Base-by-base conservation (phyloP, 148 eudicot genomes). In the Silene uniflora region DNA sequence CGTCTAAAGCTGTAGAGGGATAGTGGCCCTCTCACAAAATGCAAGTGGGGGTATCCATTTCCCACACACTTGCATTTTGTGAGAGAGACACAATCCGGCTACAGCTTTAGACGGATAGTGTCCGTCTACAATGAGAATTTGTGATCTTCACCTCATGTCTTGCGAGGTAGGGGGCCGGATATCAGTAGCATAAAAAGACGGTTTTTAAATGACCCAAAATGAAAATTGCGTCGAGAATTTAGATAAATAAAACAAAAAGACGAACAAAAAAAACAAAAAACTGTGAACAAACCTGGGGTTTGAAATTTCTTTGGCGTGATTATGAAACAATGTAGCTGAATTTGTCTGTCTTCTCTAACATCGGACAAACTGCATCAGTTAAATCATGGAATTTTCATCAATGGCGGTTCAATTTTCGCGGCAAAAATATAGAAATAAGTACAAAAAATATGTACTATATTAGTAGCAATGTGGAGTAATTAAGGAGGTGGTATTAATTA, bases 311-410 rank as follows among this genome's bases (percentile, higher is more conserved):
- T 12, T 63, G 58, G 74, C 71, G 42, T 49, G 32, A 22, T 69
- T 75, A 75, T 61, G 70, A 62, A 39, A 74, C 63, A 74, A 74
- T 61, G 32, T 2, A 73, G 73, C 32, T 17, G 46, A 78, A n/a
- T 44, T n/a, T 64, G 54, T 78, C 66, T 54, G 66, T 72, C 69
- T 35, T 63, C 63, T 46, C 64, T 18, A 9, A 14, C 16, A 8
- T 17, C 11, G 2, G 3, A 29, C 14, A 21, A 6, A 13, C 3
- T 42, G 7, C 14, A 10, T 39, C 56, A 39, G 10, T 35, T 52
- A 77, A 66, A 49, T 44, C 70, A 0, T 18, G 29, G 46, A 65
- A 35, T 21, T 47, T 2, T 35, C 75, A 47, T 73, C 77, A 73
- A 24, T 66, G 66, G 76, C 46, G 46, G 56, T n/a, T n/a, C n/a